phyloP scores from a whole-genome alignment of 768 basidiomycete genomes.

The Pisolithus microcarpus region DNA sequence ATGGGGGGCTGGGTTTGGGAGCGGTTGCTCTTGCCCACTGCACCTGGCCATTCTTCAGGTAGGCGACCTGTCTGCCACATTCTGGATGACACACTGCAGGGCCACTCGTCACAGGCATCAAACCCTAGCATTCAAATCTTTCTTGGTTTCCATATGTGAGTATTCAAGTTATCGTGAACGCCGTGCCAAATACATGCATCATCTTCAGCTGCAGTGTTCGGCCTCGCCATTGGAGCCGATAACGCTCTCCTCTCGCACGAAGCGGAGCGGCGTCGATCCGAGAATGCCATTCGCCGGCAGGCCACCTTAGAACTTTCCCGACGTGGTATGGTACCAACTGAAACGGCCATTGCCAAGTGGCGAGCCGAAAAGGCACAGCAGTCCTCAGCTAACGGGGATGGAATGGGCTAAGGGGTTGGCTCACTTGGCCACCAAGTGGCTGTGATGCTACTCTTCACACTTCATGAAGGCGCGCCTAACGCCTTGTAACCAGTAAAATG shows the following conservation, averaged over 20 bases:
- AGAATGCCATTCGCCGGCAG: slow-evolving; percentile 62
- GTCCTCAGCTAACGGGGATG: not conserved
- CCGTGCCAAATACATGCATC: not conserved
- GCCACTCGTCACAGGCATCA: slow-evolving; percentile 48
- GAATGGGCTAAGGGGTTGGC: not conserved
- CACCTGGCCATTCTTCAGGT: slow-evolving; percentile 72
- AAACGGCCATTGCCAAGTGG: slow-evolving; percentile 81
- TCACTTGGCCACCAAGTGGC: not conserved
- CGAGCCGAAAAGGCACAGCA: slow-evolving; percentile 35
- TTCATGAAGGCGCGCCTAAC: not conserved
- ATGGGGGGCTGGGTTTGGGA: slow-evolving; percentile 51
- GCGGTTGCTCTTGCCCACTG: slow-evolving; percentile 56
- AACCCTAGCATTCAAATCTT: slow-evolving; percentile 74
- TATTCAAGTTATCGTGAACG: slow-evolving; percentile 4
- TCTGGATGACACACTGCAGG: not conserved
- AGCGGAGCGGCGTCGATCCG: slow-evolving; percentile 53
- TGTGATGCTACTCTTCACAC: not conserved
- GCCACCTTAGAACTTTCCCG: slow-evolving; percentile 70
- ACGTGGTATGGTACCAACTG: slow-evolving; percentile 71
- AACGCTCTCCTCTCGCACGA: slow-evolving; percentile 69
- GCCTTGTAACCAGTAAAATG: not conserved
- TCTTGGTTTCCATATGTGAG: slow-evolving; percentile 67
- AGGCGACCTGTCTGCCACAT: slow-evolving; percentile 12
- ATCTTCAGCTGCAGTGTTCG: slow-evolving; percentile 49
- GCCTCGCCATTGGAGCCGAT: slow-evolving; percentile 72